Evolutionary conservation across 2,329 filamentous ascomycete species (phyloP).

Genomic region (Stemphylium vesicarium): DNA sequence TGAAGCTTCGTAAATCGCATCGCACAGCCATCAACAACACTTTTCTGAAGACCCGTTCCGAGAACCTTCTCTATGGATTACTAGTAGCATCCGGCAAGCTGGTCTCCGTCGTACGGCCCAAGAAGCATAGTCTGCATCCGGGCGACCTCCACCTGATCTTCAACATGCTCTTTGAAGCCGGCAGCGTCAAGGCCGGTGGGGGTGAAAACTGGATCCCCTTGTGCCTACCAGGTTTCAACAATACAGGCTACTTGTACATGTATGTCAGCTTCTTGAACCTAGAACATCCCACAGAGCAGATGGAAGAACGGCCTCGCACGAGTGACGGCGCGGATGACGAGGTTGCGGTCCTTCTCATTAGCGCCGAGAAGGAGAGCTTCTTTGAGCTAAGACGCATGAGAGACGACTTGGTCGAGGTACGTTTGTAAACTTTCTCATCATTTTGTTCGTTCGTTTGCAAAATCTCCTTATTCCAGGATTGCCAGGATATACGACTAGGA

Average conservation of each 20-base stretch:
- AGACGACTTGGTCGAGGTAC: slow-evolving; percentile 63
- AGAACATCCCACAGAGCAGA: slow-evolving; percentile 53
- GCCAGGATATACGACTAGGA: background rate
- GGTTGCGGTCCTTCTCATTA: slow-evolving; percentile 92
- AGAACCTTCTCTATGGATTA: slow-evolving; percentile 86
- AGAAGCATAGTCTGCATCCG: slow-evolving; percentile 93
- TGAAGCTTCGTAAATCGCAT: slow-evolving; percentile 89
- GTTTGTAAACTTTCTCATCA: slow-evolving; percentile 17
- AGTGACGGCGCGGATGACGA: slow-evolving; percentile 64
- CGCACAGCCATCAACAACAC: slow-evolving; percentile 85
- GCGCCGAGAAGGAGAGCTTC: slow-evolving; percentile 90
- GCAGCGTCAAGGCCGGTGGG: slow-evolving; percentile 86
- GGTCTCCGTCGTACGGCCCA: slow-evolving; percentile 92
- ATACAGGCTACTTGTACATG: slow-evolving; percentile 96
- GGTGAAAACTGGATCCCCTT: slow-evolving; percentile 98
- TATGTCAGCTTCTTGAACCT: slow-evolving; percentile 93
- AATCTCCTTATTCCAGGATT: slow-evolving; percentile 16
- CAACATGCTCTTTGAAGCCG: slow-evolving; percentile 98
- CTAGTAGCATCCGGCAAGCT: slow-evolving; percentile 91
- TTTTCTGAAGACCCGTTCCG: slow-evolving; percentile 77
- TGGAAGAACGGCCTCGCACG: slow-evolving; percentile 49
- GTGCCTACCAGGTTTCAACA: slow-evolving; percentile 96
- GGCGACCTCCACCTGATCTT: slow-evolving; percentile 96
- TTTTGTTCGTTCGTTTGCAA: slow-evolving; percentile 17
- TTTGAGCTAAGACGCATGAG: slow-evolving; percentile 81